These are phyloP conservation scores for Epichloe hybrida DNA, from an alignment of 2,329 filamentous ascomycete species.

Conservation along the genomic window DNA sequence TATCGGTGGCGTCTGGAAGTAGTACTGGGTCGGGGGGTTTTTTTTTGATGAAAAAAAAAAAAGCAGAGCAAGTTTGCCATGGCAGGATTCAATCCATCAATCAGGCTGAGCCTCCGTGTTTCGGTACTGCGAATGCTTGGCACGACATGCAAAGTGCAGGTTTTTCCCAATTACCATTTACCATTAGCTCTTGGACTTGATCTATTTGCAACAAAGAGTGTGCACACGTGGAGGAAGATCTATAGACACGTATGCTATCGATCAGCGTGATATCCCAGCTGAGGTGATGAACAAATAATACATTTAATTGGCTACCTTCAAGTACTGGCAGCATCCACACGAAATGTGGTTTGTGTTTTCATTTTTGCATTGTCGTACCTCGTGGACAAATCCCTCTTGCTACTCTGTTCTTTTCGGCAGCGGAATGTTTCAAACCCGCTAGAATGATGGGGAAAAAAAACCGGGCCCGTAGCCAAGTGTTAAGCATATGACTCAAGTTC, in stretches of 20 bases:
- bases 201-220: background rate
- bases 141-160: background rate
- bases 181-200: background rate
- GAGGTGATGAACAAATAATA: constrained; percentile 1
- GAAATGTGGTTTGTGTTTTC: too few species aligned
- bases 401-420: too few species aligned
- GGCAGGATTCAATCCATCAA: background rate
- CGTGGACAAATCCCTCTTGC: too few species aligned
- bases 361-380: too few species aligned
- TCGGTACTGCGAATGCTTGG: background rate
- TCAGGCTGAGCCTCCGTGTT: background rate
- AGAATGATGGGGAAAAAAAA: too few species aligned
- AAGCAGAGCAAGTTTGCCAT: background rate
- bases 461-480: too few species aligned
- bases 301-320: constrained; percentile 2
- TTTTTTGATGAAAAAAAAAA: background rate
- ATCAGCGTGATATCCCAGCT: background rate
- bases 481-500: too few species aligned
- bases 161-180: background rate
- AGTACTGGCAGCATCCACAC: background rate
- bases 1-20: background rate
- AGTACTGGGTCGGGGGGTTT: background rate
- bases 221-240: background rate
- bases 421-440: too few species aligned
- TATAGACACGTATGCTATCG: background rate